Conservation (phyloP, 1,139 yeast genomes). For the Candida gigantensis region DNA sequence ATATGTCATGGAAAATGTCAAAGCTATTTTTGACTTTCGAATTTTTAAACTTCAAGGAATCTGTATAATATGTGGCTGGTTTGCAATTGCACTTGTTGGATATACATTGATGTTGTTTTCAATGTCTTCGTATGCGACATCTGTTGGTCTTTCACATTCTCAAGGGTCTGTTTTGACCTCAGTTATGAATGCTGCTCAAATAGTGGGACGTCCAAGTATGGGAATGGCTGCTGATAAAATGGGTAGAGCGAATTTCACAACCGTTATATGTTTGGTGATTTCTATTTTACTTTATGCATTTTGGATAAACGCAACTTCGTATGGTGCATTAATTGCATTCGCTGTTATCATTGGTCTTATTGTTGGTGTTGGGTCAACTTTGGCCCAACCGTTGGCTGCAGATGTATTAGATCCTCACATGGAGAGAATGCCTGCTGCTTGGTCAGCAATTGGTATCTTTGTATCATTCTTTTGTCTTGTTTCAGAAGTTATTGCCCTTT, state of each 20-base stretch:
- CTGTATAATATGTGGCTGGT: conserved; percentile 55
- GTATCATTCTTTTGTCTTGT: conserved; percentile 47
- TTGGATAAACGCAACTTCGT: conserved; percentile 60
- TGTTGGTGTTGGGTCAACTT: conserved; percentile 66
- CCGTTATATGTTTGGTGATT: conserved; percentile 29
- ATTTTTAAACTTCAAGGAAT: conserved; percentile 40
- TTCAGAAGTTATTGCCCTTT: conserved; percentile 52
- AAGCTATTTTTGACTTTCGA: conserved; percentile 28
- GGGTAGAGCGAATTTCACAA: conserved; percentile 59
- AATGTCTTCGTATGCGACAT: conserved; percentile 59
- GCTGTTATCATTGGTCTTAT: conserved; percentile 53
- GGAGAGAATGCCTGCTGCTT: conserved; percentile 54
- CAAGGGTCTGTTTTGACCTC: conserved; percentile 67
- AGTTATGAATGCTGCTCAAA: conserved; percentile 61
- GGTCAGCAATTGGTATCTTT: conserved; percentile 56
- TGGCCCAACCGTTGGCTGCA: conserved; percentile 60
- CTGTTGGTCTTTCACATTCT: conserved; percentile 54
- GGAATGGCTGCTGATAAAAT: conserved; percentile 58
- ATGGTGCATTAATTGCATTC: conserved; percentile 53
- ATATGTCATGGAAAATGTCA: conserved; percentile 22
- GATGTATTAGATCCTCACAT: conserved; percentile 49
- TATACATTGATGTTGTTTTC: conserved; percentile 64
- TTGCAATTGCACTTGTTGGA: conserved; percentile 52
- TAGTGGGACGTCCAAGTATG: conserved; percentile 63
- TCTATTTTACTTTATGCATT: conserved; percentile 42